Percentiles rank a stretch among this genome's conserved stretches.
phyloP scores from a whole-genome alignment of 345 rosid genomes.

The Clausena lansium region DNA sequence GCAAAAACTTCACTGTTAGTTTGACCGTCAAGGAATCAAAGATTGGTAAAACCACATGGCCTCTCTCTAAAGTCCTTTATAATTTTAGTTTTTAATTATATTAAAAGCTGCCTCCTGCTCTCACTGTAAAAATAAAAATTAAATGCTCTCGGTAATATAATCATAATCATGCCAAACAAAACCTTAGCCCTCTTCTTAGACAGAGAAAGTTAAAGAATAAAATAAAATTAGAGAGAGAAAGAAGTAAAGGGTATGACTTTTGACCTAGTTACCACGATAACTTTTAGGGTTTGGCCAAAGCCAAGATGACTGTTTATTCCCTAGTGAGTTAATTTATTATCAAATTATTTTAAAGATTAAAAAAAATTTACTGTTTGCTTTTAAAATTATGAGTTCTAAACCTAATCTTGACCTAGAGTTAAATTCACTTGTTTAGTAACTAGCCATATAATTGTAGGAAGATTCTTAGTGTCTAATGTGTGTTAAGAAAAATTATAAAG shows the following conservation, averaged over 20 bases:
- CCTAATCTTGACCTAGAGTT: background rate
- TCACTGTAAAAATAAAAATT: conserved; percentile 28
- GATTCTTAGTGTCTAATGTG: background rate
- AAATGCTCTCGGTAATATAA: conserved; percentile 44
- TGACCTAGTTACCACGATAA: conserved; percentile 21
- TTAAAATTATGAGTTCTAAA: background rate
- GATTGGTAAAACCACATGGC: conserved; percentile 50
- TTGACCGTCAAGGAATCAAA: conserved; percentile 59
- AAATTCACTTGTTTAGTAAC: background rate
- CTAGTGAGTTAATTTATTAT: background rate
- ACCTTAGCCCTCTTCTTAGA: conserved; percentile 19
- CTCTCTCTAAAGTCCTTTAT: conserved; percentile 14
- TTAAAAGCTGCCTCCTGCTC: conserved; percentile 16
- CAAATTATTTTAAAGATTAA: background rate
- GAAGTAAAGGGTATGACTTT: conserved; percentile 13
- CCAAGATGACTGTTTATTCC: background rate
- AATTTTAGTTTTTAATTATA: background rate
- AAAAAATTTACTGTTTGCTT: background rate
- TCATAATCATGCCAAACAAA: conserved; percentile 35
- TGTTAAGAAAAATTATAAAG: too few relatives aligned
- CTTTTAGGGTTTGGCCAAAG: conserved; percentile 20
- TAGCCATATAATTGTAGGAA: background rate
- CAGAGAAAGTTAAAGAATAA: background rate
- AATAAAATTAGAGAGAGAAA: background rate
- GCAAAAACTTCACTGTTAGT: conserved; percentile 30